phyloP scores from a whole-genome alignment of 108 stramenopile genomes.

The Skeletonema costatum region DNA sequence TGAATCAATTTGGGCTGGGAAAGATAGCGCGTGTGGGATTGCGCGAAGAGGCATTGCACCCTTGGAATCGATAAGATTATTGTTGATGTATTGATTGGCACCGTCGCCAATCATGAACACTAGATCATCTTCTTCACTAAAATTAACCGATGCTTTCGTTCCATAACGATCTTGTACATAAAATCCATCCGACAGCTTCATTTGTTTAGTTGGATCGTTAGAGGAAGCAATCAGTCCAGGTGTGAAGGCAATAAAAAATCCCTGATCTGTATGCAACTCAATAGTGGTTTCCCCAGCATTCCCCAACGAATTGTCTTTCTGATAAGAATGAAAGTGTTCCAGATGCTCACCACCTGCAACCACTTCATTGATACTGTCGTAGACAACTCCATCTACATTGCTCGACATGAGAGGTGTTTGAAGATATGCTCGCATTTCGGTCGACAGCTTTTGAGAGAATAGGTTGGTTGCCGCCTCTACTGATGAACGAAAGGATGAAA shows the following conservation, averaged over 20 bases:
- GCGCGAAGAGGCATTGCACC: slow-evolving; percentile 42
- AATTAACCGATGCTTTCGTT: slow-evolving; percentile 32
- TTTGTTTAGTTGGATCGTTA: slow-evolving; percentile 9
- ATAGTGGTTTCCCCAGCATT: slow-evolving; percentile 25
- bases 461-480: too few species aligned
- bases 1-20: neutral
- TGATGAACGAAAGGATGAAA: too few species aligned
- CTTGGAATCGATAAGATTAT: neutral
- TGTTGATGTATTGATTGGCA: slow-evolving; percentile 62
- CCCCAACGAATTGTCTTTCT: neutral
- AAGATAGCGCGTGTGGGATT: slow-evolving; percentile 48
- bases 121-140: slow-evolving; percentile 52
- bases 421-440: neutral
- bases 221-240: slow-evolving; percentile 34
- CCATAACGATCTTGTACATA: slow-evolving; percentile 16
- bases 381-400: slow-evolving; percentile 1
- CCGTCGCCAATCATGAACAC: slow-evolving; percentile 73
- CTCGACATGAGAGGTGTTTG: slow-evolving; percentile 10
- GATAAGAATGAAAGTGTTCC: slow-evolving; percentile 76
- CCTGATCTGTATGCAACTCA: slow-evolving; percentile 69
- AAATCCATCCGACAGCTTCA: neutral
- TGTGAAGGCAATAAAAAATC: slow-evolving; percentile 63
- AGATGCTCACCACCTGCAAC: slow-evolving; percentile 61
- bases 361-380: slow-evolving; percentile 38
- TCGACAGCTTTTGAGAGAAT: neutral